These are phyloP conservation scores for Pouteria glomerata DNA, from an alignment of 148 eudicot genomes.

Conservation along the genomic window DNA sequence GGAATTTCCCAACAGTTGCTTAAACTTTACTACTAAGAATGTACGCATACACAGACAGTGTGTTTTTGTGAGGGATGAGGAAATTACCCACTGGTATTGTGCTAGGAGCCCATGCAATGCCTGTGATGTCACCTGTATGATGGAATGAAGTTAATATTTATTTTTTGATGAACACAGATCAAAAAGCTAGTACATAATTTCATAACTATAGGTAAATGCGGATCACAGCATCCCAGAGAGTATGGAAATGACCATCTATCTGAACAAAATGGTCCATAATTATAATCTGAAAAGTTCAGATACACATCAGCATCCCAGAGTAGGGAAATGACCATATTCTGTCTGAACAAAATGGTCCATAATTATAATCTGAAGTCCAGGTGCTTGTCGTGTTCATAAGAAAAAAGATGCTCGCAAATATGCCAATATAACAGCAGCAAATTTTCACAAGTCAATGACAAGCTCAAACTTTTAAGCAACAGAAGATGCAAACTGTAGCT, in stretches of 20 bases:
- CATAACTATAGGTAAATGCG: not conserved
- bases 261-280: not conserved
- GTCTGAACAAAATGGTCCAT: not conserved
- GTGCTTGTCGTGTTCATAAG: not conserved
- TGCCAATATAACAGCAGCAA: not conserved
- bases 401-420: not conserved
- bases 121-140: conserved; percentile 78
- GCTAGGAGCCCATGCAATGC: conserved; percentile 79
- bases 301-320: not conserved
- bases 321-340: not conserved
- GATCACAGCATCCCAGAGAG: not conserved
- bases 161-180: not conserved
- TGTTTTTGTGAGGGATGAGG: not conserved
- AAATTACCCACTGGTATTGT: conserved; percentile 51
- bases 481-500: not conserved
- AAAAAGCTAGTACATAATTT: conserved; percentile 4
- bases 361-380: not conserved
- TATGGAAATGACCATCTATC: not conserved
- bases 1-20: conserved; percentile 2
- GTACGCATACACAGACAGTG: not conserved
- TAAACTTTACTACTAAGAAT: too few relatives aligned
- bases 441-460: not conserved
- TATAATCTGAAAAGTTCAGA: not conserved
- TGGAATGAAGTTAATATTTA: not conserved
- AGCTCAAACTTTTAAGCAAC: not conserved